phyloP scores from a whole-genome alignment of 148 eudicot species.

The Limonium bicolor region DNA sequence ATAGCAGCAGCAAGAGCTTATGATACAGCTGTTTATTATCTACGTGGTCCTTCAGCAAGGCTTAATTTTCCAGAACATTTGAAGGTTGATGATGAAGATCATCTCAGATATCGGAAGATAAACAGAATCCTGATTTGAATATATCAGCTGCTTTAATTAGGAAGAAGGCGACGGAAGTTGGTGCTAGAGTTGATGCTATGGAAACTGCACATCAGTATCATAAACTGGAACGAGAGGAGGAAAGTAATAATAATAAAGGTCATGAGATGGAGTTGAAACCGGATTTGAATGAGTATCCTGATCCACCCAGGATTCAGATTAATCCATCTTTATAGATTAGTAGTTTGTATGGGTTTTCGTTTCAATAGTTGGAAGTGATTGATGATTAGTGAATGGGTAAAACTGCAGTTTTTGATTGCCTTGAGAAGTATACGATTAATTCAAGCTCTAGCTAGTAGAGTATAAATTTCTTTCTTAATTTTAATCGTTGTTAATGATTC shows the following conservation, averaged over 20 bases:
- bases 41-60: background rate
- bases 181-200: slow-evolving; percentile 62
- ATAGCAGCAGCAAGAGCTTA: slow-evolving; percentile 4
- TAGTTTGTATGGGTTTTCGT: background rate
- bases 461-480: no score
- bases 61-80: slow-evolving; percentile 1
- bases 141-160: slow-evolving; percentile 50
- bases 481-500: no score
- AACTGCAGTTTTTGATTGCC: no score
- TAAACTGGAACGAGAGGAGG: background rate
- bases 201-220: slow-evolving; percentile 9
- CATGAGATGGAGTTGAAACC: slow-evolving; percentile 13
- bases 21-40: slow-evolving; percentile 2
- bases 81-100: slow-evolving; percentile 4
- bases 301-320: slow-evolving; percentile 33
- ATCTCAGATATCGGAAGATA: no score
- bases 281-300: slow-evolving; percentile 68
- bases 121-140: slow-evolving; percentile 6
- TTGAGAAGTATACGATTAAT: no score
- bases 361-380: background rate
- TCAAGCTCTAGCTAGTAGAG: no score
- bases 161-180: slow-evolving; percentile 69
- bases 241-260: background rate
- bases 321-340: background rate
- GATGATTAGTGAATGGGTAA: no score